A percentile compares a stretch with the other conserved stretches of the same genome.
phyloP scores from a whole-genome alignment of 169 alveolate species.

The Plasmodium relictum region DNA sequence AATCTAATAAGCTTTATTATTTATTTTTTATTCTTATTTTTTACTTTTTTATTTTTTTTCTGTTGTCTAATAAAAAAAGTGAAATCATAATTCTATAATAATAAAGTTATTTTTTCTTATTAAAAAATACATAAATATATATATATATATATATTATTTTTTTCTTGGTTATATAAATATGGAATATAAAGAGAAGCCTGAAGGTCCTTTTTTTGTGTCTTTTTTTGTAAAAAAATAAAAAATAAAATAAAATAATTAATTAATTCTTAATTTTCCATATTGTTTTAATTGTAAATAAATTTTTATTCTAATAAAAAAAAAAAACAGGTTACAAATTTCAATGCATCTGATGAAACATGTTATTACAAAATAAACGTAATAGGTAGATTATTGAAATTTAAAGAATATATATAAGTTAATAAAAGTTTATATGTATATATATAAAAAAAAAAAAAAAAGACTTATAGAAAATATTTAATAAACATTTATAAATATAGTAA shows the following conservation, averaged over 20 bases:
- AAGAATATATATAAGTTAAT: slow-evolving; percentile 5
- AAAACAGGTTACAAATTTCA: slow-evolving; percentile 56
- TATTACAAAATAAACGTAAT: slow-evolving; percentile 48
- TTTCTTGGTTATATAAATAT: slow-evolving; percentile 5
- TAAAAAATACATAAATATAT: background rate
- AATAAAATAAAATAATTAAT: background rate
- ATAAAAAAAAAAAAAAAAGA: background rate
- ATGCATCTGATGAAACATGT: slow-evolving; percentile 26
- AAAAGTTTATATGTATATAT: slow-evolving; percentile 6
- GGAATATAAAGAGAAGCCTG: slow-evolving; percentile 76
- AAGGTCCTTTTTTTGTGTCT: slow-evolving; percentile 68
- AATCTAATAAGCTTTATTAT: too few species aligned
- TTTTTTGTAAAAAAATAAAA: slow-evolving; percentile 40
- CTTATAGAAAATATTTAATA: background rate
- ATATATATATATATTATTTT: background rate
- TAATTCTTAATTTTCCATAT: too few species aligned
- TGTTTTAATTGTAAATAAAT: too few species aligned
- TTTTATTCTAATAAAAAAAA: slow-evolving; percentile 13
- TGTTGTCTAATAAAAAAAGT: too few species aligned
- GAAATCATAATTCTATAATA: too few species aligned
- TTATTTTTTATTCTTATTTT: too few species aligned
- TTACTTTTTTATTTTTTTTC: too few species aligned
- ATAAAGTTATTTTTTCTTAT: background rate
- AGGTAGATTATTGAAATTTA: slow-evolving; percentile 17
- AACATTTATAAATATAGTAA: background rate